Base-by-base conservation (phyloP, 1,139 yeast genomes). In the Geotrichum siamense region DNA sequence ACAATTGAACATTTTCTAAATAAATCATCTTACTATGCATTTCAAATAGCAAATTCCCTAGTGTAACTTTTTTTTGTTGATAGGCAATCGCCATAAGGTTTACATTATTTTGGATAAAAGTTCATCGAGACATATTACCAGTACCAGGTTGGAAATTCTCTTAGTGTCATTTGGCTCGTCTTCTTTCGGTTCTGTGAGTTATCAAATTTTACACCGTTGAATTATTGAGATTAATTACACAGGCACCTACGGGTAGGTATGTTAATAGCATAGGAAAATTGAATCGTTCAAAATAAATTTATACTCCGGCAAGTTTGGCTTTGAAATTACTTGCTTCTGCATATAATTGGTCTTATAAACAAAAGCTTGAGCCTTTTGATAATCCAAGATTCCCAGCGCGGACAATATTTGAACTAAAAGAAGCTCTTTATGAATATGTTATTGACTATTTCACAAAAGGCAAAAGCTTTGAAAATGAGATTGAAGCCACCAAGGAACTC, bases 281-380 rank as follows among this genome's bases (percentile, higher is more conserved):
- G 53, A 77, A 82, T 54, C 53, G 82, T 44, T 58, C 66, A 19
- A 81, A 79, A 61, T 68, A 69, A 33, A 85, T 84, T 58, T 76
- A 64, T 58, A 80, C 82, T 36, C 95, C 86, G 64, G 94, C 94
- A 8, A 96, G 93, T 3, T 70, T 86, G 53, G 77, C 89, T 55
- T 71, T 85, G 55, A 87, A 82, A 59, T 69, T 85, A 45, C 70
- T 85, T 55, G 93, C 94, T 0, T 73, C 81, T 13, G 82, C 93
- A 1, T 83, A 79, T 61, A 68, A 72, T 10, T 86, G 96, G 96
- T 76, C 78, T 48, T 79, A 78, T 51, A 76, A 75, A 48, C 69
- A 69, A 30, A 60, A 67, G 16, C 65, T 83, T 19, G 77, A 84
- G 1, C 67, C 79, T 8, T 74, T 79, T 48, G 66, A 70, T 48